Conservation (phyloP, 1,139 yeast species). For the Taphrina communis region DNA sequence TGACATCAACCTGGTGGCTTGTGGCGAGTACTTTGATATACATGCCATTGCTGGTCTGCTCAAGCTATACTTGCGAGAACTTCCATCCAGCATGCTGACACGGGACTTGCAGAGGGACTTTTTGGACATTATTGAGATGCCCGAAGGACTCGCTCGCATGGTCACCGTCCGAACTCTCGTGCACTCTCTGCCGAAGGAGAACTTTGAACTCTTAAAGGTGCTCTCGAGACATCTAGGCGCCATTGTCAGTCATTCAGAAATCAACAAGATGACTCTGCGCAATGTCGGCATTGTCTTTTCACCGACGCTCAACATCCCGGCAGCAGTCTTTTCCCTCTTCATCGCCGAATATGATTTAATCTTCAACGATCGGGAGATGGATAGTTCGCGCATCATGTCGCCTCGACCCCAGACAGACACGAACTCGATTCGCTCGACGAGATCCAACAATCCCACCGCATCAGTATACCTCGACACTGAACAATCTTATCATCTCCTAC, state of each 20-base stretch:
- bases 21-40: conserved; percentile 48
- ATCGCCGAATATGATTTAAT: conserved; percentile 69
- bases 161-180: conserved; percentile 52
- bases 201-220: conserved; percentile 67
- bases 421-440: conserved; percentile 16
- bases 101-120: conserved; percentile 56
- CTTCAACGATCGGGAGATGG: conserved; percentile 51
- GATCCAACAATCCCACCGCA: conserved; percentile 8
- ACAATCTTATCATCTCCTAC: conserved; percentile 11
- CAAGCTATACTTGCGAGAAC: conserved; percentile 73
- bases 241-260: conserved; percentile 66
- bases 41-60: conserved; percentile 81
- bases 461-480: conserved; percentile 14
- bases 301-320: conserved; percentile 77
- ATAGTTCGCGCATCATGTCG: conserved; percentile 8
- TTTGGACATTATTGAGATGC: conserved; percentile 49
- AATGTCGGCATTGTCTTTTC: conserved; percentile 84
- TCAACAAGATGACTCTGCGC: conserved; percentile 81
- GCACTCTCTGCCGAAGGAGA: conserved; percentile 57
- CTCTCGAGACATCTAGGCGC: conserved; percentile 70
- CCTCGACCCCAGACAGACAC: conserved; percentile 16
- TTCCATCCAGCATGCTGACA: conserved; percentile 71
- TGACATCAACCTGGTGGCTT: conserved; percentile 69
- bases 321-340: conserved; percentile 66
- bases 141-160: conserved; percentile 51